Base-by-base conservation (phyloP, 2,329 filamentous ascomycete genomes). In the Aspergillus novoparasiticus region DNA sequence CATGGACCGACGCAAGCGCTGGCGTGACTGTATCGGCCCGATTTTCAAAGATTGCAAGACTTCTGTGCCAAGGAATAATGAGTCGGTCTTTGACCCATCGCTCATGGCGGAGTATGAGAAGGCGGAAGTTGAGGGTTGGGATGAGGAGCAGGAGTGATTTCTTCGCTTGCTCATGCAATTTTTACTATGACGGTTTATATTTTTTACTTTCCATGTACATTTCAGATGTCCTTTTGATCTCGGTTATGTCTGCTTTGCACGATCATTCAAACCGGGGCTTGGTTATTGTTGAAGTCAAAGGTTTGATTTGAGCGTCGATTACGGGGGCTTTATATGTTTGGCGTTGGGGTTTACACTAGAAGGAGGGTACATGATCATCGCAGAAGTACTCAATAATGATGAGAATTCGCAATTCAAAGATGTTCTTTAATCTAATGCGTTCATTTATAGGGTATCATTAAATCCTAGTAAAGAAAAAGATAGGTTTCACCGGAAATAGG, bases 21-120 rank as follows among this genome's bases (percentile, higher is more conserved):
- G 95, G 94, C 93, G 93, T 67, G 90, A 93, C 67, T 94, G 88
- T 45, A 96, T 99, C 68, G 92, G 93, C 0, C 90, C 92, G 0
- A 93, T 98, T 0, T 96, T 99, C 71, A 90, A 94, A 65, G 91
- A 91, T 71, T 92, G 94, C 70, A 90, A 88, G 70, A 85, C 93
- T 41, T 87, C 86, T 60, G 89, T 97, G 48, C 93, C 93, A 19
- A 82, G 88, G 1, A 79, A 76, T 26, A 81, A 83, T 1, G 90
- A 95, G 63, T 86, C 87, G 1, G 90, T 97, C 61, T 97, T 96
- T 78, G 89, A 89, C 67, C 81, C 88, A 3, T 85, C 84, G 6
- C 83, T 86, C 63, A 94, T 97, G 92, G 85, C 85, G 19, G 85
- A 89, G 65, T 84, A 91, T 60, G 85, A 94, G 71, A 90, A 90